A percentile compares a stretch with the other conserved stretches of the same genome.
Evolutionary conservation across 257 asterid genomes (phyloP).

Genomic region (Solanum virginianum): DNA sequence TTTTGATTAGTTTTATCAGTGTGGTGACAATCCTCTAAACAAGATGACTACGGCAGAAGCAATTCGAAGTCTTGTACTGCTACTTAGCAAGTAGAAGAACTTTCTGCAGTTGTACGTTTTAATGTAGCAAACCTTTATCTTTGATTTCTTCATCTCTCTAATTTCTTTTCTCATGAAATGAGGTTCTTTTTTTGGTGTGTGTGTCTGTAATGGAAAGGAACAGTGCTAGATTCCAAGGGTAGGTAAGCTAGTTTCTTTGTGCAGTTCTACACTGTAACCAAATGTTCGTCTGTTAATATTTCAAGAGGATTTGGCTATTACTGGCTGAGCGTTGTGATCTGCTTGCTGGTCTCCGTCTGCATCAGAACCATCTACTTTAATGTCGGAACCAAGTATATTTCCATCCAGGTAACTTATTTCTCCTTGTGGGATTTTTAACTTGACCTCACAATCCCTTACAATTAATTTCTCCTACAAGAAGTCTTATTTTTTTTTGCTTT

Average conservation of each 20-base stretch:
- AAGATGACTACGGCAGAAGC: constrained; percentile 79
- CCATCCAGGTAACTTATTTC: constrained; percentile 52
- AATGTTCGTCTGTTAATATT: constrained; percentile 82
- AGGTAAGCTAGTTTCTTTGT: constrained; percentile 88
- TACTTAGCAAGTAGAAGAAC: constrained; percentile 66
- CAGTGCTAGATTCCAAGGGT: constrained; percentile 85
- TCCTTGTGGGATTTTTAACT: neutral
- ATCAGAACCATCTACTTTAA: constrained; percentile 76
- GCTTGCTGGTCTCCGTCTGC: constrained; percentile 78
- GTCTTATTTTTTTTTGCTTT: neutral
- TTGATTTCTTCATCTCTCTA: neutral
- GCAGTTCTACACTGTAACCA: constrained; percentile 78
- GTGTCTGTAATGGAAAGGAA: constrained; percentile 59
- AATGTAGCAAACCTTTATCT: neutral
- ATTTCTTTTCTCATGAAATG: neutral
- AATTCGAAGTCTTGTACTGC: constrained; percentile 37
- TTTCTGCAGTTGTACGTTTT: constrained; percentile 70
- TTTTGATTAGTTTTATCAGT: constrained; percentile 40
- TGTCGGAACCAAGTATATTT: constrained; percentile 76
- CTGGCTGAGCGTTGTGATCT: constrained; percentile 90
- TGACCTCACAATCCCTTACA: neutral
- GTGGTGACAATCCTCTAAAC: constrained; percentile 80
- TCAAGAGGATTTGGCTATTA: constrained; percentile 95
- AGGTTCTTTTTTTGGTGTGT: neutral
- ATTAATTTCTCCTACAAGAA: neutral